Percentiles rank a stretch among this genome's conserved stretches.
phyloP scores from a whole-genome alignment of 1,284 basidiomycete genomes.

The Pascua guehoae region DNA sequence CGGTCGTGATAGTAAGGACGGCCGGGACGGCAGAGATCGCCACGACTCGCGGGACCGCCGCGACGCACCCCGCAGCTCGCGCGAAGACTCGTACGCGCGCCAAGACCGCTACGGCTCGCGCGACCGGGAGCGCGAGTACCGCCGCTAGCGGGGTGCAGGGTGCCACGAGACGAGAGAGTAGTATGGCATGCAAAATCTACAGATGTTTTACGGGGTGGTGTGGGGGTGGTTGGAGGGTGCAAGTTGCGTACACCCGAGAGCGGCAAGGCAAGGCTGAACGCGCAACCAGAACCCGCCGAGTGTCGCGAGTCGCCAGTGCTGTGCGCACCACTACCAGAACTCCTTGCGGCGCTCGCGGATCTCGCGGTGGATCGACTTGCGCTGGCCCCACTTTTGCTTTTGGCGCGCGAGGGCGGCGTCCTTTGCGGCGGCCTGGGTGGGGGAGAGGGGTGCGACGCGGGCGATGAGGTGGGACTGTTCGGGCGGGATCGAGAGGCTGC shows the following conservation, averaged over 20 bases:
- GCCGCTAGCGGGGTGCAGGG: neutral
- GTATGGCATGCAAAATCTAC: too few species aligned
- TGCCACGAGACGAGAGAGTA: neutral
- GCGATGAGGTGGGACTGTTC: slow-evolving; percentile 30
- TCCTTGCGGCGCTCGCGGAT: slow-evolving; percentile 38
- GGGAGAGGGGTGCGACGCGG: slow-evolving; percentile 32
- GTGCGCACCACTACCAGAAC: slow-evolving; percentile 36
- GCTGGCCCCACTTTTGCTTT: slow-evolving; percentile 36
- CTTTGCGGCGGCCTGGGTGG: slow-evolving; percentile 17
- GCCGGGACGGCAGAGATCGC: neutral
- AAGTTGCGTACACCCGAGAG: too few species aligned
- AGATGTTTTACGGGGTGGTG: too few species aligned
- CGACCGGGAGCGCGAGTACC: neutral
- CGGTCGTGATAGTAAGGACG: slow-evolving; percentile 1
- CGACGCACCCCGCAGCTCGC: neutral
- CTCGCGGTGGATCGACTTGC: slow-evolving; percentile 33
- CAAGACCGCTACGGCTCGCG: neutral
- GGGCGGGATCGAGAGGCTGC: slow-evolving; percentile 26
- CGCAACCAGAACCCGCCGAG: too few species aligned
- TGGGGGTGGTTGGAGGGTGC: too few species aligned
- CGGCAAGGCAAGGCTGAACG: too few species aligned
- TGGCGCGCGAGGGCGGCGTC: slow-evolving; percentile 18
- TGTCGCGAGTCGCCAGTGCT: neutral
- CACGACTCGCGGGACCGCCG: neutral
- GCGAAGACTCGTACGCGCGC: neutral